phyloP scores from a whole-genome alignment of 1,284 basidiomycete genomes.

The Ganoderma multipileum region DNA sequence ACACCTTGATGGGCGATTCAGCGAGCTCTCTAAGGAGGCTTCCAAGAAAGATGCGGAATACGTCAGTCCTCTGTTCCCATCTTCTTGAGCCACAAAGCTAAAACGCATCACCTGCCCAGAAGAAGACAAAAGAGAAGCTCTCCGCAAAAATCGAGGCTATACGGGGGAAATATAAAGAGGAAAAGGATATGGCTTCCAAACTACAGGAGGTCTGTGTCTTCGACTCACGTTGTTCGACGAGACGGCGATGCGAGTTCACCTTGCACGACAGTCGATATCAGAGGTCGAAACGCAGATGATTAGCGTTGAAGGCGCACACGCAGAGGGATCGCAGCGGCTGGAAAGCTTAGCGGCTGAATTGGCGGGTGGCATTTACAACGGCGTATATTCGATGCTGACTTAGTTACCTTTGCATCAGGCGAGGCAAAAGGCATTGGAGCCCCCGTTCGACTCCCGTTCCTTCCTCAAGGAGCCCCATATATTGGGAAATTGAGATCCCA shows the following conservation, averaged over 20 bases:
- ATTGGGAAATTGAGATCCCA: neutral
- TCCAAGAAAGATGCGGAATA: conserved; percentile 3
- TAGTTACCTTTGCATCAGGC: neutral
- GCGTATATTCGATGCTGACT: neutral
- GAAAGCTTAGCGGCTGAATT: neutral
- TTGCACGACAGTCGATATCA: neutral
- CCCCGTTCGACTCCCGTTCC: neutral
- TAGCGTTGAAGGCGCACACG: neutral
- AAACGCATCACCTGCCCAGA: neutral
- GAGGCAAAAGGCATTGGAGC: neutral
- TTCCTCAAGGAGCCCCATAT: neutral
- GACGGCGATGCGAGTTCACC: neutral
- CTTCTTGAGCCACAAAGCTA: neutral
- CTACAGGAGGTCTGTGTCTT: conserved; percentile 11
- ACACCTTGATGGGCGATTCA: neutral
- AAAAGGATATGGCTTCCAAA: conserved; percentile 4
- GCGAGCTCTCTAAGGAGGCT: conserved; percentile 2
- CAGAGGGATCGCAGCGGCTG: neutral
- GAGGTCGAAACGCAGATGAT: neutral
- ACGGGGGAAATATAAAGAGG: conserved; percentile 16
- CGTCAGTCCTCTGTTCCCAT: neutral
- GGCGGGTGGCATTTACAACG: neutral
- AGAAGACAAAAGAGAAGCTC: conserved; percentile 2
- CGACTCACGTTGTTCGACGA: no score
- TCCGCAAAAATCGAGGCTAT: conserved; percentile 2